A percentile compares a stretch with the other conserved stretches of the same genome.
Evolutionary conservation across 495 filamentous ascomycete species (phyloP).

Genomic region (Podospora pseudoanserina): DNA sequence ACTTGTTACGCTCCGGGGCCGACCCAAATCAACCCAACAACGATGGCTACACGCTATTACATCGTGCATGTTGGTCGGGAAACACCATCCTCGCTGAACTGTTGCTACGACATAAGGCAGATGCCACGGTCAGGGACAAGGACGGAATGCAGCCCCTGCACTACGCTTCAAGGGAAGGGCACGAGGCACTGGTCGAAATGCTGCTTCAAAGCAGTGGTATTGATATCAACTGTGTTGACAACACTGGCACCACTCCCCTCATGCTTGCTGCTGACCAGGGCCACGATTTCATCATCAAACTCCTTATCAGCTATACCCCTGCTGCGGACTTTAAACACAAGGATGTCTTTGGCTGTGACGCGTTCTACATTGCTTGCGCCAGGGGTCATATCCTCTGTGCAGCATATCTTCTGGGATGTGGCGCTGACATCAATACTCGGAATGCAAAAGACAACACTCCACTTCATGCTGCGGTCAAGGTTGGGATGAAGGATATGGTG

Average conservation of each 20-base stretch:
- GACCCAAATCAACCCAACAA: slow-evolving; percentile 12
- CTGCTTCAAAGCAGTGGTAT: slow-evolving; percentile 9
- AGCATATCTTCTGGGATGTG: slow-evolving; percentile 9
- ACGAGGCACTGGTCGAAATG: slow-evolving; percentile 9
- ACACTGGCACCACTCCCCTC: slow-evolving; percentile 9
- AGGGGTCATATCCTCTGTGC: slow-evolving; percentile 12
- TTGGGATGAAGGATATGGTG: slow-evolving; percentile 15
- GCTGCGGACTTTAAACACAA: not conserved
- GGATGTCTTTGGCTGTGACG: not conserved
- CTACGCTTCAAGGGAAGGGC: slow-evolving; percentile 19
- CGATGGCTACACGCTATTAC: slow-evolving; percentile 10
- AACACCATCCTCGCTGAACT: not conserved
- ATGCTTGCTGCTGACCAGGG: slow-evolving; percentile 13
- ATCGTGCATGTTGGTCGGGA: not conserved
- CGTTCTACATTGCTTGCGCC: slow-evolving; percentile 18
- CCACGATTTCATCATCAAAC: slow-evolving; percentile 7
- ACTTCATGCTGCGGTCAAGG: slow-evolving; percentile 16
- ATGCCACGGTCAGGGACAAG: slow-evolving; percentile 12
- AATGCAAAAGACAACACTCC: slow-evolving; percentile 14
- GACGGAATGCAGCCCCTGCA: slow-evolving; percentile 27
- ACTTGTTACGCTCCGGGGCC: slow-evolving; percentile 14
- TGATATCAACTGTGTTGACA: slow-evolving; percentile 10
- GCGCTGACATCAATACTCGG: slow-evolving; percentile 13
- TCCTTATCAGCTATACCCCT: not conserved
- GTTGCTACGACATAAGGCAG: slow-evolving; percentile 7